phyloP scores from a whole-genome alignment of 2,329 filamentous ascomycete species.

The Trichoderma endophyticum region DNA sequence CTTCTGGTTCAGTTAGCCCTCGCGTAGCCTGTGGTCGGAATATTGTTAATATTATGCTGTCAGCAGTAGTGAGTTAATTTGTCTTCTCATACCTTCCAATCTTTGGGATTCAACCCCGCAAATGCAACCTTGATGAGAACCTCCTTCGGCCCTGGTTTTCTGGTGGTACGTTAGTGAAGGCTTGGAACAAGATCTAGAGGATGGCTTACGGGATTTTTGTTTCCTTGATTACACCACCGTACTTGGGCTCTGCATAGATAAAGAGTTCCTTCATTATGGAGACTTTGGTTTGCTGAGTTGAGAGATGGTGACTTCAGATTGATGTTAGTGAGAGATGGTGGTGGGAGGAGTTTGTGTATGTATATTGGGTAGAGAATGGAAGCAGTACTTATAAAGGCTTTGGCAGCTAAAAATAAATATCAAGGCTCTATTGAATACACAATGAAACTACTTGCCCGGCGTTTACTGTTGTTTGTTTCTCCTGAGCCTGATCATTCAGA shows the following conservation, averaged over 20 bases:
- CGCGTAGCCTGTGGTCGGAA: neutral
- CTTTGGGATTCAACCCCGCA: slow-evolving; percentile 26
- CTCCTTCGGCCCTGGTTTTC: slow-evolving; percentile 22
- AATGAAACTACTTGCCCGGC: neutral
- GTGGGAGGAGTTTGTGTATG: neutral
- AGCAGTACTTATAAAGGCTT: neutral
- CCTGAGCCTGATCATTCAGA: neutral
- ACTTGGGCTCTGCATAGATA: neutral
- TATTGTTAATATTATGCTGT: neutral
- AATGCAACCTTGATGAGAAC: slow-evolving; percentile 26
- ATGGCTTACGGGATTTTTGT: neutral
- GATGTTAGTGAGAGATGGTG: neutral
- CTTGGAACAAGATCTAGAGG: too few species aligned
- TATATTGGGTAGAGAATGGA: neutral
- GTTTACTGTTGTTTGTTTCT: neutral
- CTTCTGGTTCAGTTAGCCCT: neutral
- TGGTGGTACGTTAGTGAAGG: neutral
- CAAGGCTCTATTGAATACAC: neutral
- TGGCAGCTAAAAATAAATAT: too few species aligned
- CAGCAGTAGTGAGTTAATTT: neutral
- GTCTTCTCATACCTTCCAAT: slow-evolving; percentile 23
- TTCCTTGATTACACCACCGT: neutral
- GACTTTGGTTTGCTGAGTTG: neutral
- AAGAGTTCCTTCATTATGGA: neutral
- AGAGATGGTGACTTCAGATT: neutral